Conservation (phyloP, 2,329 filamentous ascomycete species). For the Nectriaceae sp. region DNA sequence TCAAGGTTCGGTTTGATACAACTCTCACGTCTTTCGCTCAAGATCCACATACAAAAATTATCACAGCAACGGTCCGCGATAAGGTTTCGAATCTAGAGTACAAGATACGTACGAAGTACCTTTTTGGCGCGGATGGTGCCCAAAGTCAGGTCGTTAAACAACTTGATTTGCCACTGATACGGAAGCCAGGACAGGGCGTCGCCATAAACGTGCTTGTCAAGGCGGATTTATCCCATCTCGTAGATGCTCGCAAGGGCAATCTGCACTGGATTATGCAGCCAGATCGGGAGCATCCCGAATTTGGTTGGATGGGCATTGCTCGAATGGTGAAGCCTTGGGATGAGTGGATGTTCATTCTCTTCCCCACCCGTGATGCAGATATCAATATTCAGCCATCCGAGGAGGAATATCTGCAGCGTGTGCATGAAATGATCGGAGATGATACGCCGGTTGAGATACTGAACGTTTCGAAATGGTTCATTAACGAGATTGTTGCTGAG, state of each 20-base stretch:
- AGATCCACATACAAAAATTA: constrained; percentile 20
- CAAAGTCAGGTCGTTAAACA: constrained; percentile 40
- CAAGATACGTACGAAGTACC: constrained; percentile 49
- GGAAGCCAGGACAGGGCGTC: constrained; percentile 41
- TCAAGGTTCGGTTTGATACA: constrained; percentile 39
- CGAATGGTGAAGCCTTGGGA: constrained; percentile 66
- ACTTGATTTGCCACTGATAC: constrained; percentile 42
- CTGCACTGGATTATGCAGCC: constrained; percentile 63
- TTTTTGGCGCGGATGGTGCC: constrained; percentile 57
- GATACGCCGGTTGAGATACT: constrained; percentile 50
- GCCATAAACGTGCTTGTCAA: constrained; percentile 45
- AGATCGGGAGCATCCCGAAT: constrained; percentile 50
- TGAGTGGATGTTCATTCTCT: constrained; percentile 61
- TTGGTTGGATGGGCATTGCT: constrained; percentile 50
- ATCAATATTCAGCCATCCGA: constrained; percentile 40
- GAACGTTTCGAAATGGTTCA: constrained; percentile 58
- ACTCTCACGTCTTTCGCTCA: constrained; percentile 32
- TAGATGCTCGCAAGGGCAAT: constrained; percentile 55
- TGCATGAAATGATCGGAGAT: constrained; percentile 57
- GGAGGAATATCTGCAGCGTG: constrained; percentile 47
- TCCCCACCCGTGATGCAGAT: constrained; percentile 43
- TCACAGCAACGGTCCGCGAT: constrained; percentile 37
- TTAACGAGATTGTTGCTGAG: constrained; percentile 64
- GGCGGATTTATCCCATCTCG: constrained; percentile 50
- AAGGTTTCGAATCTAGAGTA: constrained; percentile 39